Conservation (phyloP, 2,329 filamentous ascomycete species). For the Microdochium nivale region DNA sequence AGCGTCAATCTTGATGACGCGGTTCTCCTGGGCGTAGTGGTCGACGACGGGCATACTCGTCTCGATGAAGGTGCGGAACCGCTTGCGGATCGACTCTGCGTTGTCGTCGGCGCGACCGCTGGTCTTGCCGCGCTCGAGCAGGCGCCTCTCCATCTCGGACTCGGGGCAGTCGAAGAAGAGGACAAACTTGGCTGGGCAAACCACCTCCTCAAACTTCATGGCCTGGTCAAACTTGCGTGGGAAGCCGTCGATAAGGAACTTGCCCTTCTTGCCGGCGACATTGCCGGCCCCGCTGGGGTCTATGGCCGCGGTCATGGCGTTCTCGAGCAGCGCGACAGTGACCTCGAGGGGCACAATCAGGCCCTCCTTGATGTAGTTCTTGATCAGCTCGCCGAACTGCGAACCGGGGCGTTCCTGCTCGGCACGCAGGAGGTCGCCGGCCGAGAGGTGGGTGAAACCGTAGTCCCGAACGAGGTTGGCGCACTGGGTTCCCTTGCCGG, state of each 20-base stretch:
- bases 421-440: constrained; percentile 85
- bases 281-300: constrained; percentile 25
- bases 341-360: constrained; percentile 99
- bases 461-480: constrained; percentile 78
- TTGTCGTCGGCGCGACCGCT: constrained; percentile 91
- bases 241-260: constrained; percentile 78
- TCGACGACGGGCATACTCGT: constrained; percentile 97
- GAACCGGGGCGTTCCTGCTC: constrained; percentile 83
- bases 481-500: constrained; percentile 96
- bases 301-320: constrained; percentile 74
- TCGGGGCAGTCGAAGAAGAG: constrained; percentile 94
- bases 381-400: constrained; percentile 89
- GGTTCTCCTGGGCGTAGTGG: constrained; percentile 66
- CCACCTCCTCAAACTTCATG: constrained; percentile 80
- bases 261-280: constrained; percentile 39
- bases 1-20: constrained; percentile 74
- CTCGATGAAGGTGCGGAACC: constrained; percentile 88
- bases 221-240: constrained; percentile 97
- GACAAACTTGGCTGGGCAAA: constrained; percentile 76
- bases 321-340: constrained; percentile 86
- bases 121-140: constrained; percentile 87
- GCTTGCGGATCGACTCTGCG: constrained; percentile 89
- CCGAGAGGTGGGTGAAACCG: constrained; percentile 86
- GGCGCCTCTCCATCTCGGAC: constrained; percentile 72
- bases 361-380: constrained; percentile 86